Conservation (phyloP, 192 early-diverging fungal species). For the Podochytrium sp. region DNA sequence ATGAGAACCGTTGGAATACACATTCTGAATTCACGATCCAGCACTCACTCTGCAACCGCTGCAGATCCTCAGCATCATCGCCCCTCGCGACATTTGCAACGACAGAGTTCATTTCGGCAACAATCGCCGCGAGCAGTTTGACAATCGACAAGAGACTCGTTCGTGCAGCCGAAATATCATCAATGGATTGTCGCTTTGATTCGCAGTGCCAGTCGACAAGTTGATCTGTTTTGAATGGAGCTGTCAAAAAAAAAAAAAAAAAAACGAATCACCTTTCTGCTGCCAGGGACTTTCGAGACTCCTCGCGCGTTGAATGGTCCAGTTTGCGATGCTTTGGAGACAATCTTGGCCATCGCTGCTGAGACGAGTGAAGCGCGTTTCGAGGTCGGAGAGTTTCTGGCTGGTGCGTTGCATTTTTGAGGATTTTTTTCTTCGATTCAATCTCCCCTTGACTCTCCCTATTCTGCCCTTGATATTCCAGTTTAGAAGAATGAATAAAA, state of each 20-base stretch:
- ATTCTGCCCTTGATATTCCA: too few species aligned
- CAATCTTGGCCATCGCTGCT: background rate
- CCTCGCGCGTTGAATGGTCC: background rate
- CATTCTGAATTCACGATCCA: background rate
- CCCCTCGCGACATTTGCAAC: background rate
- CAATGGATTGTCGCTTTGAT: background rate
- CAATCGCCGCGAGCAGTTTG: background rate
- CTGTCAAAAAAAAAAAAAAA: background rate
- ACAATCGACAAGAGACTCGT: background rate
- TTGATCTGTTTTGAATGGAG: background rate
- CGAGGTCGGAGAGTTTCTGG: background rate
- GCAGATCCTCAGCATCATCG: background rate
- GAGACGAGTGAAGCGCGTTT: background rate
- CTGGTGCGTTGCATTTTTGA: background rate
- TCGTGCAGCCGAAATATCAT: background rate
- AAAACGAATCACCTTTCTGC: too few species aligned
- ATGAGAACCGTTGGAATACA: background rate
- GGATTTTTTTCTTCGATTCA: background rate
- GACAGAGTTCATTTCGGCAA: background rate
- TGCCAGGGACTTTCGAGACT: background rate
- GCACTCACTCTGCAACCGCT: background rate
- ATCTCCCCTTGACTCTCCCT: too few species aligned
- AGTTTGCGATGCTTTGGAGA: conserved; percentile 12
- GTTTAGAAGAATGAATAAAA: too few species aligned
- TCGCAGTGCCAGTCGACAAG: background rate